Evolutionary conservation across 257 asterid genomes (phyloP), one percentile per base, ranked within the genome.

Genomic region (Petunia secreta): DNA sequence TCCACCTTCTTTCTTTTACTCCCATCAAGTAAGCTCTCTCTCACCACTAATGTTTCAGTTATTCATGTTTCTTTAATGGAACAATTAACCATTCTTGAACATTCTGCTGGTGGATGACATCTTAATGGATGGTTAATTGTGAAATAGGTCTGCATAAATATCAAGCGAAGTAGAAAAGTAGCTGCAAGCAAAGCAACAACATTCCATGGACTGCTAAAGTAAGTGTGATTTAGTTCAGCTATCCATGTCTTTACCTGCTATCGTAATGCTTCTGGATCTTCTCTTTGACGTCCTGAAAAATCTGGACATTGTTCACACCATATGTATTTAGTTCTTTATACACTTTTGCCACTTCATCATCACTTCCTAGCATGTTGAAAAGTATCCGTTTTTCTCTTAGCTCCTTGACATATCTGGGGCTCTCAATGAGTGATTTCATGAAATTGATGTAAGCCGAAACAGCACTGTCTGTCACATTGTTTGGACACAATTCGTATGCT

Each of bases 381-480:
- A 87, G 10, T 7, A 87, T 83, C 46, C 37, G 44, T 63, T 53
- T 80, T 48, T 83, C 87, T 15, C 87, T 48, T 59, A 85, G 67
- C 73, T 85, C 89, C 57, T 78, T 82, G 13, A 82, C 89, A n/a
- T 83, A 88, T 10, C 59, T 75, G 0, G 85, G 68, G 4, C 44
- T 40, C 10, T 79, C 80, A 1, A 87, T 73, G 15, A 80, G 75
- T 11, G 88, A 87, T 69, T 85, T 87, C 83, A 87, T 83, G 79
- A 87, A 62, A 16, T 53, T 82, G 10, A 87, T 41, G 48, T 80
- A 87, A 0, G 86, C 50, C 1, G 82, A 5, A 40, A 87, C 67
- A 2, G 44, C 79, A 0, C 5, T 37, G 4, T 8, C 58, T 5
- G 34, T 48, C 0, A 2, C 2, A 2, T 55, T 43, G 6, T 16